A percentile compares a stretch with the other conserved stretches of the same genome.
Evolutionary conservation across 106 monocot genomes (phyloP).

Genomic region (Acorus gramineus): DNA sequence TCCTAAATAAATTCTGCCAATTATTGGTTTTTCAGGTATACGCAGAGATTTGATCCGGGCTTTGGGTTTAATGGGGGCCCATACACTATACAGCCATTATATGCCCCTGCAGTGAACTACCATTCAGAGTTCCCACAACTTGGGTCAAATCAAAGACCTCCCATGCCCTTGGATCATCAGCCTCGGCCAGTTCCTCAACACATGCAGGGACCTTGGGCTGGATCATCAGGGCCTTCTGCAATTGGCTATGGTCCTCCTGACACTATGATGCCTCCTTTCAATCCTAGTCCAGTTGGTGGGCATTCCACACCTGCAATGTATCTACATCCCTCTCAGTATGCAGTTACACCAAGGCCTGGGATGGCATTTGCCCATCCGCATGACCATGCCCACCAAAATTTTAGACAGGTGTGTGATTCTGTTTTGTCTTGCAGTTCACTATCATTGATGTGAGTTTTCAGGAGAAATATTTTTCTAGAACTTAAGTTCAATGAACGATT

Average conservation of each 20-base stretch:
- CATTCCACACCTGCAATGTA: constrained; percentile 49
- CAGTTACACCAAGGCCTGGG: constrained; percentile 34
- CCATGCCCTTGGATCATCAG: constrained; percentile 44
- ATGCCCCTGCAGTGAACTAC: constrained; percentile 77
- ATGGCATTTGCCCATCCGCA: constrained; percentile 40
- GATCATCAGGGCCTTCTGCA: constrained; percentile 26
- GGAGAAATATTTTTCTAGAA: too few relatives aligned
- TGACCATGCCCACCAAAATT: constrained; percentile 38
- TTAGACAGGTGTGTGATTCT: constrained; percentile 37
- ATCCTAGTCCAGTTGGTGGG: constrained; percentile 28
- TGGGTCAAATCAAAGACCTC: constrained; percentile 41
- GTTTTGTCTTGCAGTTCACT: neutral
- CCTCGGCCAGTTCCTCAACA: constrained; percentile 37
- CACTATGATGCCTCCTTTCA: constrained; percentile 45
- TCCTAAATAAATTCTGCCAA: neutral
- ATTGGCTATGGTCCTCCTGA: constrained; percentile 59
- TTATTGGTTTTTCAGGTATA: constrained; percentile 43
- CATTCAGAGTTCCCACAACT: constrained; percentile 92
- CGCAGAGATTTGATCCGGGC: constrained; percentile 93
- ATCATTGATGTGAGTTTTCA: too few relatives aligned
- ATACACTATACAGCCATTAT: constrained; percentile 66
- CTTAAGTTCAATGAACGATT: neutral
- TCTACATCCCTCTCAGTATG: constrained; percentile 54
- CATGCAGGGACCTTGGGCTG: constrained; percentile 41
- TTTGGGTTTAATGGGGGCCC: constrained; percentile 77